Conservation (phyloP, 805 yeast genomes). For the Danielozyma ontarioensis region DNA sequence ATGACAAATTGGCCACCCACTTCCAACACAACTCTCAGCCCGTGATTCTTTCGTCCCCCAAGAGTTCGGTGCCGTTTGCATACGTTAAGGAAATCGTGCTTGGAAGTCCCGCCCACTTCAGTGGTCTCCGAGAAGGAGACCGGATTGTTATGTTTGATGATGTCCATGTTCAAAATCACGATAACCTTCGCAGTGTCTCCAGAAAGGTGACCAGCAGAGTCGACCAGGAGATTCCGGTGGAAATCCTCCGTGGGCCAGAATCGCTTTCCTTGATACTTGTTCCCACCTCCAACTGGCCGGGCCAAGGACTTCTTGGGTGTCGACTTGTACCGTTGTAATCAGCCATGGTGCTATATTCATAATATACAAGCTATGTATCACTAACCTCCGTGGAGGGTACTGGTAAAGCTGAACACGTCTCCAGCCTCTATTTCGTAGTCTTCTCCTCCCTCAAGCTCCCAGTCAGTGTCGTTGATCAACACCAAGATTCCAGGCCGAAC, state of each 20-base stretch:
- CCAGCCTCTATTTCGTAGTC: slow-evolving; percentile 70
- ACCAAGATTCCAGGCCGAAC: slow-evolving; percentile 92
- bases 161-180: slow-evolving; percentile 52
- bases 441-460: slow-evolving; percentile 93
- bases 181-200: slow-evolving; percentile 42
- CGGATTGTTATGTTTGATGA: slow-evolving; percentile 48
- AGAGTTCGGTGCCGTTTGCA: slow-evolving; percentile 45
- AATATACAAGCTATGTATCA: not conserved
- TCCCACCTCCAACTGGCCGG: slow-evolving; percentile 58
- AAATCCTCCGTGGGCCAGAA: slow-evolving; percentile 25
- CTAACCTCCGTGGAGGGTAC: slow-evolving; percentile 92
- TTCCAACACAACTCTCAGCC: slow-evolving; percentile 15
- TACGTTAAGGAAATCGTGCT: slow-evolving; percentile 43
- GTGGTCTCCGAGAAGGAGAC: slow-evolving; percentile 56
- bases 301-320: slow-evolving; percentile 68
- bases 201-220: slow-evolving; percentile 36
- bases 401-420: slow-evolving; percentile 81
- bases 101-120: slow-evolving; percentile 49
- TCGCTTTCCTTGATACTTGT: slow-evolving; percentile 14
- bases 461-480: slow-evolving; percentile 88
- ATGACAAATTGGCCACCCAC: slow-evolving; percentile 41
- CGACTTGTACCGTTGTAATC: slow-evolving; percentile 41
- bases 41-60: slow-evolving; percentile 6
- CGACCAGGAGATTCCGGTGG: slow-evolving; percentile 20
- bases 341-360: not conserved